Evolutionary conservation across 257 asterid species (phyloP), one percentile per base, ranked within the genome.

Genomic region (Ocimum tenuiflorum): DNA sequence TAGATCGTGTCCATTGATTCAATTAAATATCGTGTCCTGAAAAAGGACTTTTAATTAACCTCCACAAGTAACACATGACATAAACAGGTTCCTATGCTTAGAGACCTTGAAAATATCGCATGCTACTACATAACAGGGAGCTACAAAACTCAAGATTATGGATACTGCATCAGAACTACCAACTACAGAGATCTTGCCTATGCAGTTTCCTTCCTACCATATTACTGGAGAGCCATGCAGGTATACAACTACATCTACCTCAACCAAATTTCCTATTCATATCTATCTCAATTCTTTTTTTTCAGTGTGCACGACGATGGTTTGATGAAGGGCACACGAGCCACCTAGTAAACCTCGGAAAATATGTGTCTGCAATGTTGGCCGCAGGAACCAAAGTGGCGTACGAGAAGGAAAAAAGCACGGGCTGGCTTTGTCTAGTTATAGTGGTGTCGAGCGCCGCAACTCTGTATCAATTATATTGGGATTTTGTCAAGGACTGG

Each of bases 211-310:
- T 91, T 91, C 72, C 81, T 91, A 41, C 98, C 98, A 8, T 91
- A 89, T 43, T 89, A 89, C 55, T 91, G 98, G 98, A 87, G 98
- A 73, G 98, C 96, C 4, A 91, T 91, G 98, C 96, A 91, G 97
- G 96, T 88, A 11, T 24, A 47, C 19, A 36, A 20, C 51, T 38
- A 59, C 38, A 38, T 36, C 36, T 1, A 4, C 1, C 2, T 3
- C 18, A 27, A 27, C 11, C 41, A 56, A 6, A 15, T 50, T 2
- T 24, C 48, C 7, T 3, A 14, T 22, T 0, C 14, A 14, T 18
- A 15, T 7, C 31, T 1, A 27, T 2, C 31, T 27, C 3, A 27
- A 27, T 27, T 27, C 31, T 27, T 27, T 27, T 27, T 63, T 18
- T 47, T 35, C 81, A 91, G 95, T 91, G 98, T 71, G 98, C 98